Evolutionary conservation across 768 basidiomycete species (phyloP).

Genomic region (Paxillus rubicundulus): DNA sequence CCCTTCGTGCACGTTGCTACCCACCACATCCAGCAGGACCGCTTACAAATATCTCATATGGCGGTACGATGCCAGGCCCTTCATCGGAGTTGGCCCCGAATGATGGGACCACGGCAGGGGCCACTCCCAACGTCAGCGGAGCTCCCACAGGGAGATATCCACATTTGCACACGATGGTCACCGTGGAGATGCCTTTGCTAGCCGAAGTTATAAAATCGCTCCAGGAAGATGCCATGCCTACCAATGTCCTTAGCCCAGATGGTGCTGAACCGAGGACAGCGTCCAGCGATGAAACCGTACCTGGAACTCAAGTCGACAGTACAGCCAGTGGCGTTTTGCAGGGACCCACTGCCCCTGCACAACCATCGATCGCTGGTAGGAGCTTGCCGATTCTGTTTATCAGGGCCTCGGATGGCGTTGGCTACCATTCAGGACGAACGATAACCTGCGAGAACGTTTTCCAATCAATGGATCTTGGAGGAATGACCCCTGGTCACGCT

Average conservation of each 20-base stretch:
- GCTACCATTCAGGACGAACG: conserved; percentile 84
- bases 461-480: conserved; percentile 61
- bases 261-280: conserved; percentile 37
- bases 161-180: conserved; percentile 74
- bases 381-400: conserved; percentile 81
- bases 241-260: conserved; percentile 34
- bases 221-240: conserved; percentile 62
- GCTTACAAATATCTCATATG: conserved; percentile 60
- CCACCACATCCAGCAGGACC: conserved; percentile 70
- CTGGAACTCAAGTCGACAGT: conserved; percentile 30
- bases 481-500: conserved; percentile 43
- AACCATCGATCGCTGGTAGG: conserved; percentile 60
- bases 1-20: conserved; percentile 74
- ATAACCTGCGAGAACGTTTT: conserved; percentile 82
- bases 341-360: conserved; percentile 27
- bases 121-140: conserved; percentile 13
- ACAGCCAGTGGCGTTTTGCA: conserved; percentile 21
- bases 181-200: conserved; percentile 81
- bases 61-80: conserved; percentile 44
- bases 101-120: conserved; percentile 19
- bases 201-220: conserved; percentile 75
- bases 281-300: conserved; percentile 21
- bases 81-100: conserved; percentile 30
- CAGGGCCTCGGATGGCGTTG: conserved; percentile 78
- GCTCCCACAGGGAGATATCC: conserved; percentile 48